Percentiles rank a stretch among this genome's conserved stretches.
phyloP scores from a whole-genome alignment of 1,284 basidiomycete species.

The Cutaneotrichosporon cyanovorans region DNA sequence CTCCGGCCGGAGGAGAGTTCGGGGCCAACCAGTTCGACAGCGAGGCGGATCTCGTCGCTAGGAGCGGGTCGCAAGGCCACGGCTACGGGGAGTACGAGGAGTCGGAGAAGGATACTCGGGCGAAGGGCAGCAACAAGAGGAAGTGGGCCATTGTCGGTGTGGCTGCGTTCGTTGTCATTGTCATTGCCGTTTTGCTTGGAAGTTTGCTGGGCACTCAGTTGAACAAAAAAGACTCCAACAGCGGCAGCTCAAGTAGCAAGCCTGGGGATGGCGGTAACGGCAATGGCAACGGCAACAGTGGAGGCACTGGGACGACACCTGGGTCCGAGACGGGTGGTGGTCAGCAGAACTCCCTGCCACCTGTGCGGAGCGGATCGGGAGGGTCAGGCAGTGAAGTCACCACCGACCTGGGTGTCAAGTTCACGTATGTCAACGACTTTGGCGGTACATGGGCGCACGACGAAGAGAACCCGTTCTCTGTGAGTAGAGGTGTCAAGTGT shows the following conservation, averaged over 20 bases:
- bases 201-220: slow-evolving; percentile 5
- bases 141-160: slow-evolving; percentile 32
- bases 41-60: no score
- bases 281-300: slow-evolving; percentile 1
- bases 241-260: neutral
- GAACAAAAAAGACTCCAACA: slow-evolving; percentile 1
- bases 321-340: no score
- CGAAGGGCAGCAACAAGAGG: slow-evolving; percentile 7
- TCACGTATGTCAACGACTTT: slow-evolving; percentile 65
- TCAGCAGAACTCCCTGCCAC: neutral
- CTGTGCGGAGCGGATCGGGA: slow-evolving; percentile 16
- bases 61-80: no score
- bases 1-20: no score
- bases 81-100: no score
- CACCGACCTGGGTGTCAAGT: slow-evolving; percentile 59
- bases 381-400: slow-evolving; percentile 29
- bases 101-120: neutral
- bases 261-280: neutral
- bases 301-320: neutral
- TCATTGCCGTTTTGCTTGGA: neutral
- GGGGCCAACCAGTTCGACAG: no score
- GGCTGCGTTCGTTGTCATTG: slow-evolving; percentile 21
- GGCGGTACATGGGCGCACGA: slow-evolving; percentile 66
- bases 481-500: slow-evolving; percentile 46
- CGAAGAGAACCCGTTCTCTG: slow-evolving; percentile 56